Conservation (phyloP, 257 asterid genomes). For the Solanum sejunctum region DNA sequence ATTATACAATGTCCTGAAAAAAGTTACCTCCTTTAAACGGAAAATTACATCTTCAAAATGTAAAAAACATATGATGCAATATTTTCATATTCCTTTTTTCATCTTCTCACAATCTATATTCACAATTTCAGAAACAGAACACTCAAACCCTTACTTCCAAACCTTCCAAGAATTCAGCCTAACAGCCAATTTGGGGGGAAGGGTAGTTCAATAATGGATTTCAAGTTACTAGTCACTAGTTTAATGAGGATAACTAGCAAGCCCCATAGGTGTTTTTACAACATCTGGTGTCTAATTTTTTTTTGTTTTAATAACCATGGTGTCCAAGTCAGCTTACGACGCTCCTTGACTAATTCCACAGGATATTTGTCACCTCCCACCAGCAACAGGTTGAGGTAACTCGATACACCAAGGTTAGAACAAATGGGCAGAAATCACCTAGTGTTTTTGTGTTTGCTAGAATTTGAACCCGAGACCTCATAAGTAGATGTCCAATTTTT, state of each 20-base stretch:
- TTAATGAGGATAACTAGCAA: neutral
- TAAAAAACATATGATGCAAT: neutral
- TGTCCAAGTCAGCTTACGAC: neutral
- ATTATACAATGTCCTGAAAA: neutral
- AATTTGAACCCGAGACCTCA: neutral
- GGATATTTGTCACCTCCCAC: neutral
- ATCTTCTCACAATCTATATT: neutral
- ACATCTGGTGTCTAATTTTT: neutral
- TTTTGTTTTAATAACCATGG: neutral
- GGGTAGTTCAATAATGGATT: neutral
- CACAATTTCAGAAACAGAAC: neutral
- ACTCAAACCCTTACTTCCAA: neutral
- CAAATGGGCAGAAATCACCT: neutral
- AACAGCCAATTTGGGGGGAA: neutral
- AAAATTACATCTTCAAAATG: neutral
- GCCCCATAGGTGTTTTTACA: neutral
- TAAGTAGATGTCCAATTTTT: neutral
- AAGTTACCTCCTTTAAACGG: neutral
- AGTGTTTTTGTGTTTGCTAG: neutral
- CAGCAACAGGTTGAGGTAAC: neutral
- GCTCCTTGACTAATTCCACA: neutral
- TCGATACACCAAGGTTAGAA: neutral
- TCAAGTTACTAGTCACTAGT: neutral
- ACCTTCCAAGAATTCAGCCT: neutral
- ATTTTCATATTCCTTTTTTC: neutral